Conservation (phyloP, 2,329 filamentous ascomycete genomes). For the Aspergillus latus region DNA sequence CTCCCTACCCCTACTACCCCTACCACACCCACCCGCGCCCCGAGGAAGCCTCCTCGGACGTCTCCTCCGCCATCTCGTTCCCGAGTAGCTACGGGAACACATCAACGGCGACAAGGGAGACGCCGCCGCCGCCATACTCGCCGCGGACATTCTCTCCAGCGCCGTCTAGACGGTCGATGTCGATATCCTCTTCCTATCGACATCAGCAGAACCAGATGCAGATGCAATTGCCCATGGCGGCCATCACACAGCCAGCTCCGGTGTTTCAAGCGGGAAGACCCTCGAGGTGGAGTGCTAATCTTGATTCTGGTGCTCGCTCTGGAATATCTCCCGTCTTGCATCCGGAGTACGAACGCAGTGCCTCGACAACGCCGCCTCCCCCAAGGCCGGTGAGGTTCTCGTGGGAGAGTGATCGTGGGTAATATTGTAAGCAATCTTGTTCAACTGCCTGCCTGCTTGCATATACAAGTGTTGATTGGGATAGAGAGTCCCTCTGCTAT, state of each 20-base stretch:
- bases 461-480: neutral
- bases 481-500: neutral
- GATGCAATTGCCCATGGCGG: slow-evolving; percentile 4
- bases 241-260: slow-evolving; percentile 7
- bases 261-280: neutral
- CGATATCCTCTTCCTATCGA: slow-evolving; percentile 4
- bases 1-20: slow-evolving; percentile 2
- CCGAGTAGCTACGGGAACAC: slow-evolving; percentile 47
- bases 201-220: neutral
- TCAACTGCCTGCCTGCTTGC: neutral
- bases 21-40: slow-evolving; percentile 7
- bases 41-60: slow-evolving; percentile 38
- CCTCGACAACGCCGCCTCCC: neutral
- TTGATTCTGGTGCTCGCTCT: neutral
- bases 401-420: slow-evolving; percentile 6
- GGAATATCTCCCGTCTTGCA: neutral
- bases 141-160: slow-evolving; percentile 18
- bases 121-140: slow-evolving; percentile 45
- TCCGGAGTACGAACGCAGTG: neutral
- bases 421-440: neutral
- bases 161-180: slow-evolving; percentile 8
- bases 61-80: slow-evolving; percentile 43
- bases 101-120: slow-evolving; percentile 46
- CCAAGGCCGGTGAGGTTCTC: slow-evolving; percentile 2
- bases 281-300: neutral